Conservation (phyloP, 2,329 filamentous ascomycete species). For the Aspergillus jensenii region DNA sequence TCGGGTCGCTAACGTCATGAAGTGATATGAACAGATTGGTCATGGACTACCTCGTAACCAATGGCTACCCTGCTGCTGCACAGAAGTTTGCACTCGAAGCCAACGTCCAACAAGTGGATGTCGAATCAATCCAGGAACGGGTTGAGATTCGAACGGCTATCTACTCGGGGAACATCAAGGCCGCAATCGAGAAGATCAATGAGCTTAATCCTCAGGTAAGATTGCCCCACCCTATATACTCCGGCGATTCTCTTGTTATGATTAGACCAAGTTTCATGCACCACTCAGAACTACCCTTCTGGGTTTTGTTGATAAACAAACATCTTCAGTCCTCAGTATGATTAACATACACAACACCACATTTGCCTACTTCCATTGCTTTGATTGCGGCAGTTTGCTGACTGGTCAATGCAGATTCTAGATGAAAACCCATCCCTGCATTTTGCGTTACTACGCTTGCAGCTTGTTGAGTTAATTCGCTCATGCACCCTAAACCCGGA, state of each 20-base stretch:
- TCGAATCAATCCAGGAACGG: constrained; percentile 71
- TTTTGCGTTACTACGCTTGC: constrained; percentile 84
- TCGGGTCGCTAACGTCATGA: constrained; percentile 30
- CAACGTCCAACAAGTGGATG: constrained; percentile 74
- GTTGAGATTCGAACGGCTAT: constrained; percentile 84
- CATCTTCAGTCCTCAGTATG: constrained; percentile 86
- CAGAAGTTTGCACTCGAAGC: constrained; percentile 93
- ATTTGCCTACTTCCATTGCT: constrained; percentile 13
- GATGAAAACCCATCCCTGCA: constrained; percentile 81
- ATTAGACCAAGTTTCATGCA: constrained; percentile 99
- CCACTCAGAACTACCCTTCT: constrained; percentile 86
- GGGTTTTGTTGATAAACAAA: constrained; percentile 83
- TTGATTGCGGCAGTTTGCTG: constrained; percentile 20
- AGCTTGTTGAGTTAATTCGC: constrained; percentile 91
- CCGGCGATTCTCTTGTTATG: constrained; percentile 59
- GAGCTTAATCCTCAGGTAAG: constrained; percentile 88
- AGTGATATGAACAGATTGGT: constrained; percentile 96
- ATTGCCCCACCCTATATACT: constrained; percentile 5
- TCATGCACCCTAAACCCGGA: constrained; percentile 64
- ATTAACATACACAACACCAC: constrained; percentile 48
- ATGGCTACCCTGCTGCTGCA: constrained; percentile 90
- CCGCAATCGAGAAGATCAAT: constrained; percentile 83
- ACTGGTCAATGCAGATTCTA: constrained; percentile 65
- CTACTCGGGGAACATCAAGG: constrained; percentile 78
- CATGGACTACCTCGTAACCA: constrained; percentile 94